Evolutionary conservation across 148 eudicot species (phyloP).

Genomic region (Silene latifolia): DNA sequence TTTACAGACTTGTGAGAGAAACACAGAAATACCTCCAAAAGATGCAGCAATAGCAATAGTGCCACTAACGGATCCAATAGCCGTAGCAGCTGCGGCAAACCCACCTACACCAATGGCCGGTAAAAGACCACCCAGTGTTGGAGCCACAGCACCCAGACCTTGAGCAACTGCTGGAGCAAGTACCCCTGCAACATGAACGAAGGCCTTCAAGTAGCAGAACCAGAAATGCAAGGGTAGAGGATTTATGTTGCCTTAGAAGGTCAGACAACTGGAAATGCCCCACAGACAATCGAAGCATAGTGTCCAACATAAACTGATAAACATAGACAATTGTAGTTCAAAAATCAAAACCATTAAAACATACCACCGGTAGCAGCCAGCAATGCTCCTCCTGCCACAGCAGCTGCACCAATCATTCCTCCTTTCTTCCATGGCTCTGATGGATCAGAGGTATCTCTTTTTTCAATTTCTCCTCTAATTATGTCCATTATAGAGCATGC

Average conservation of each 20-base stretch:
- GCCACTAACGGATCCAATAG: conserved; percentile 78
- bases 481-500: conserved; percentile 76
- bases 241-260: not conserved
- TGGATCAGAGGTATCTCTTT: conserved; percentile 35
- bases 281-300: too few species aligned
- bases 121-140: conserved; percentile 65
- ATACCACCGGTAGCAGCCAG: conserved; percentile 87
- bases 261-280: not conserved
- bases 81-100: conserved; percentile 75
- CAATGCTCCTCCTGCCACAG: conserved; percentile 81
- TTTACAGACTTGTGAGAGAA: not conserved
- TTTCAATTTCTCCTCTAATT: conserved; percentile 47
- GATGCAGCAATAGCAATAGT: conserved; percentile 90
- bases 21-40: conserved; percentile 60
- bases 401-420: conserved; percentile 84
- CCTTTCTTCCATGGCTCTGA: conserved; percentile 80
- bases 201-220: conserved; percentile 2
- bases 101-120: conserved; percentile 83
- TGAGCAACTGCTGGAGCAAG: conserved; percentile 95
- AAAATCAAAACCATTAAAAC: not conserved
- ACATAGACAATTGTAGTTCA: not conserved
- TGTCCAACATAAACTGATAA: not conserved
- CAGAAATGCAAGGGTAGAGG: not conserved
- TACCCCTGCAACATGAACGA: conserved; percentile 44
- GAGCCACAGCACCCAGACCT: conserved; percentile 74